These are phyloP conservation scores for Saccharomyces kudriavzevii DNA, from an alignment of 805 yeast genomes.

Conservation along the genomic window DNA sequence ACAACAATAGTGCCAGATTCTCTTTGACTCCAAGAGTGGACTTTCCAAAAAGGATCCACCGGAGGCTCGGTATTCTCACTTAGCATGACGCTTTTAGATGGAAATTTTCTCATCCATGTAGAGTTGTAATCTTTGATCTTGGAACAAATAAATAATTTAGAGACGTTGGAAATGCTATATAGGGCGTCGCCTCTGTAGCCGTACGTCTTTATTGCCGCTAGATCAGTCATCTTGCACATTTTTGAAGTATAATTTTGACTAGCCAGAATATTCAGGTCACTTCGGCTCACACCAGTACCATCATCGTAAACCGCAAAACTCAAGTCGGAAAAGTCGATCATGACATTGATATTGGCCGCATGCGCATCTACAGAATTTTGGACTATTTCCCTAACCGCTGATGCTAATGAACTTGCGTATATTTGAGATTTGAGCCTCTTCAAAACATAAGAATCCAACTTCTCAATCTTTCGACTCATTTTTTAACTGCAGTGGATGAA, in stretches of 20 bases:
- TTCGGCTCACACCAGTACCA: conserved; percentile 57
- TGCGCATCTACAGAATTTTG: conserved; percentile 51
- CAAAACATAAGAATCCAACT: conserved; percentile 11
- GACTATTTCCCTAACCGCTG: conserved; percentile 42
- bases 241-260: conserved; percentile 50
- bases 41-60: conserved; percentile 1
- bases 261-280: conserved; percentile 43
- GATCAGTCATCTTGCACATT: conserved; percentile 30
- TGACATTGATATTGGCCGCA: conserved; percentile 34
- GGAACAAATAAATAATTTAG: conserved; percentile 43
- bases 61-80: conserved; percentile 1
- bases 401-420: conserved; percentile 30
- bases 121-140: conserved; percentile 29
- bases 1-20: conserved; percentile 17
- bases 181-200: conserved; percentile 77
- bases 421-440: conserved; percentile 29
- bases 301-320: conserved; percentile 48
- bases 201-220: conserved; percentile 35
- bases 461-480: conserved; percentile 13
- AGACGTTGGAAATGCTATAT: conserved; percentile 41
- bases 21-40: conserved; percentile 1
- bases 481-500: background rate
- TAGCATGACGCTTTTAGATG: conserved; percentile 7
- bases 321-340: conserved; percentile 30
- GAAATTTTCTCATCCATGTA: conserved; percentile 21